A percentile compares a stretch with the other conserved stretches of the same genome.
phyloP scores from a whole-genome alignment of 192 early-diverging fungal genomes.

The Backusella psychrophila region DNA sequence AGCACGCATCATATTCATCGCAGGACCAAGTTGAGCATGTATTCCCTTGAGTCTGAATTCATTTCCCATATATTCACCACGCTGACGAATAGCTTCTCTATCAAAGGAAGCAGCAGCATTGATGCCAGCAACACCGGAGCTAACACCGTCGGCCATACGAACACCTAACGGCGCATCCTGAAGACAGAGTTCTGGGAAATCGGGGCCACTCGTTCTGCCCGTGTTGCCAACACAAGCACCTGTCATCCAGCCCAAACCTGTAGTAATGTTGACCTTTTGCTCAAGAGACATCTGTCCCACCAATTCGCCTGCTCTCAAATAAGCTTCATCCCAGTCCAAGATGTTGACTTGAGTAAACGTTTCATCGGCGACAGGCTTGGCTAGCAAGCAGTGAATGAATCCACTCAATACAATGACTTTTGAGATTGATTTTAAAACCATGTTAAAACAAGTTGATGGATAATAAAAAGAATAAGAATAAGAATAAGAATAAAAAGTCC shows the following conservation, averaged over 20 bases:
- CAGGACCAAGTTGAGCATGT: conserved; percentile 53
- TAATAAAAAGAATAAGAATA: background rate
- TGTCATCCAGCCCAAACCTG: conserved; percentile 41
- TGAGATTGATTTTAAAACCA: background rate
- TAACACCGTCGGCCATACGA: conserved; percentile 41
- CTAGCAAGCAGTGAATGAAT: background rate
- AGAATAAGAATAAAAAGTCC: background rate
- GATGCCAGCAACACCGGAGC: conserved; percentile 46
- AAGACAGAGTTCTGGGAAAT: conserved; percentile 51
- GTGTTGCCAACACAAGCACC: conserved; percentile 53
- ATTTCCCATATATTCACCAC: conserved; percentile 51
- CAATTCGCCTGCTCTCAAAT: conserved; percentile 9
- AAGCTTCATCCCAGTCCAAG: conserved; percentile 22
- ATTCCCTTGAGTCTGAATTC: conserved; percentile 58
- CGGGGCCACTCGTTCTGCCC: conserved; percentile 14
- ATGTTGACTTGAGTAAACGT: background rate
- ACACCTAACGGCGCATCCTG: conserved; percentile 53
- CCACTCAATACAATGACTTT: background rate
- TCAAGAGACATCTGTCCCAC: conserved; percentile 37
- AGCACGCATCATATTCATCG: conserved; percentile 26
- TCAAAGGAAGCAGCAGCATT: conserved; percentile 67
- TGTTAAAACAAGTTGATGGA: background rate
- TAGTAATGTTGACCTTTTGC: conserved; percentile 48
- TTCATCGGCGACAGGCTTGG: background rate
- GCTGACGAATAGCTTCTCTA: conserved; percentile 41